Evolutionary conservation across 805 yeast genomes (phyloP), one percentile per base, ranked within the genome.

Genomic region (baker's yeast (Saccharomyces cerevisiae)): DNA sequence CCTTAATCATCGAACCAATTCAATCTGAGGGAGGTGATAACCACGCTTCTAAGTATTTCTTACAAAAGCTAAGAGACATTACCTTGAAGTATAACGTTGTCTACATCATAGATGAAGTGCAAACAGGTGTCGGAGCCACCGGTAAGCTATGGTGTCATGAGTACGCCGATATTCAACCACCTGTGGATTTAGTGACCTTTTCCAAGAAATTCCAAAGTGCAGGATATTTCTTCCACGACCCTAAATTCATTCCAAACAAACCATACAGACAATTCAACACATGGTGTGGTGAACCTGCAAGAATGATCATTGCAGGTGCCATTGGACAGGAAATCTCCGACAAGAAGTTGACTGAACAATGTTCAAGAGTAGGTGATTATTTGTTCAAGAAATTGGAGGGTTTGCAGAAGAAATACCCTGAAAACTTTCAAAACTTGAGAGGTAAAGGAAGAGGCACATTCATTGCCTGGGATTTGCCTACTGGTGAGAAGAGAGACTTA

Each of bases 1-100:
- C 96, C 51, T 77, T 88, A 53, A 81, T 91, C 66, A 82, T 90
- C 59, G 97, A 91, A 76, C 97, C 97, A 9, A 83, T 84, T 57
- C 89, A 84, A 70, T 78, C 87, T 6, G 89, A 84, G 73, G 89
- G 88, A 65, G 89, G 89, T 65, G 89, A 84, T 68, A 84, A 84
- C 73, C 89, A 84, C 61, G 88, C 84, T 0, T 76, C 85, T 13
- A 69, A 80, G 24, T 75, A 69, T 52, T 84, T 81, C 68, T 81
- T 82, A 75, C 87, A 84, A 69, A 78, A 81, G 14, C 70, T 84
- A 58, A 77, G 89, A 71, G 81, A 78, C 47, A 63, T 84, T 53
- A 82, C 88, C 31, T 67, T 76, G 60, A 79, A 82, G 63, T 70
- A 81, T 67, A 82, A 76, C 46, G 75, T 81, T 32, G 74, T 83